Base-by-base conservation (phyloP, 2,329 filamentous ascomycete species). In the Trichoderma sp. region DNA sequence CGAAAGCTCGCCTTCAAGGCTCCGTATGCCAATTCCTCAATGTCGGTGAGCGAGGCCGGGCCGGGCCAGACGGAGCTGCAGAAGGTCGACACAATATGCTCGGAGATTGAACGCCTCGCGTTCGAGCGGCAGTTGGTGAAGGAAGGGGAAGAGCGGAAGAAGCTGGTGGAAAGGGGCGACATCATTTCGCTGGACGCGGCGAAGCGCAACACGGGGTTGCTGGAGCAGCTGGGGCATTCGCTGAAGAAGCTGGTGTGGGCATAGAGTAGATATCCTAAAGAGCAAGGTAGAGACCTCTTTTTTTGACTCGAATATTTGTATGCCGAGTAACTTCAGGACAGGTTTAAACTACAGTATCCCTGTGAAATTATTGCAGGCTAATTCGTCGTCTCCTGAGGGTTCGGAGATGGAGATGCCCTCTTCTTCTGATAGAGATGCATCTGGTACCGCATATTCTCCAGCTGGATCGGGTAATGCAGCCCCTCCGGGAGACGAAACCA, bases 381-480 rank as follows among this genome's bases (percentile, higher is more conserved):
- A 5, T 14, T 12, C 15, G 14, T 6, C 7, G 24, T 19, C 15
- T 5, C 15, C 15, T 24, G 54, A 54, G 14, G 5, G 47, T 14
- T 19, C 30, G 48, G 15, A 15, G 50, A 21, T 44, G 48, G 15
- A 15, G 50, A 21, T 10, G 19, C 44, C 62, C 70, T 74, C 67
- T 69, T 61, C 47, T 17, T 66, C 50, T 79, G 79, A 69, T 97
- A 98, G 17, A 97, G 74, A 79, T 97, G 93, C 71, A 97, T 82
- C 77, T 98, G 94, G 77, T 94, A 97, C 54, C 93, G 87, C 93
- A 97, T 97, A 74, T 97, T 92, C 79, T 98, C 94, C 73, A 98
- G 78, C 59, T 88, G 84, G 71, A 97, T 92, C 7, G 93, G 90
- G 78, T 97, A 98, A 47, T 82, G 81, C 69, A 97, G 77, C 17